phyloP scores from a whole-genome alignment of 2,329 filamentous ascomycete species.

The Microcyclospora pomicola region DNA sequence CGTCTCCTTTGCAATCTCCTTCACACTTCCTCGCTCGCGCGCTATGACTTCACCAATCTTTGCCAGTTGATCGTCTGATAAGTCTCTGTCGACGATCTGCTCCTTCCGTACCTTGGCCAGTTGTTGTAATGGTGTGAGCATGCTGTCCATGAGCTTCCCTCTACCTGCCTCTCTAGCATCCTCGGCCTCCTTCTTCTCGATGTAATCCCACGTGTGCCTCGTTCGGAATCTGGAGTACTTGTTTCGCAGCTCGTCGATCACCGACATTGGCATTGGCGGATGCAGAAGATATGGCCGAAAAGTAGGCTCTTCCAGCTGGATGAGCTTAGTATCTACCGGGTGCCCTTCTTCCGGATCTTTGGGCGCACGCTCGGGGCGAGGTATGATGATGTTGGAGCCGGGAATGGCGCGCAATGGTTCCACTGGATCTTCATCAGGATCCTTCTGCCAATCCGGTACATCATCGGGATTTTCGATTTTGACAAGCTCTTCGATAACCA shows the following conservation, averaged over 20 bases:
- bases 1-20: no score
- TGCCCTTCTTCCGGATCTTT: constrained; percentile 33
- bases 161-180: constrained; percentile 36
- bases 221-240: constrained; percentile 72
- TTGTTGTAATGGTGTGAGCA: constrained; percentile 36
- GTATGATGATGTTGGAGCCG: constrained; percentile 58
- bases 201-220: constrained; percentile 61
- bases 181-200: constrained; percentile 49
- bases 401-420: constrained; percentile 41
- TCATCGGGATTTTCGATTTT: constrained; percentile 25
- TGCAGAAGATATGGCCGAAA: constrained; percentile 66
- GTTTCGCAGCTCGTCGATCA: constrained; percentile 76
- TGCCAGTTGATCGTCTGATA: constrained; percentile 26
- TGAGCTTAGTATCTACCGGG: constrained; percentile 54
- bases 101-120: constrained; percentile 24
- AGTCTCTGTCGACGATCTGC: constrained; percentile 23
- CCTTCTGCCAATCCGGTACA: constrained; percentile 30
- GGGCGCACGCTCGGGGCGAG: constrained; percentile 51
- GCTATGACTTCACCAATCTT: constrained; percentile 30
- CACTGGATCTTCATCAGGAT: constrained; percentile 19
- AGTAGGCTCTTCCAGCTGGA: constrained; percentile 59
- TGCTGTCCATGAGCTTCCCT: constrained; percentile 25
- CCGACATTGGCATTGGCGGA: constrained; percentile 61
- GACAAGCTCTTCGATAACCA: constrained; percentile 47
- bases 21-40: constrained; percentile 5